Evolutionary conservation across 306 rosid genomes (phyloP), one percentile per base, ranked within the genome.

Genomic region (Aeschynomene evenia): DNA sequence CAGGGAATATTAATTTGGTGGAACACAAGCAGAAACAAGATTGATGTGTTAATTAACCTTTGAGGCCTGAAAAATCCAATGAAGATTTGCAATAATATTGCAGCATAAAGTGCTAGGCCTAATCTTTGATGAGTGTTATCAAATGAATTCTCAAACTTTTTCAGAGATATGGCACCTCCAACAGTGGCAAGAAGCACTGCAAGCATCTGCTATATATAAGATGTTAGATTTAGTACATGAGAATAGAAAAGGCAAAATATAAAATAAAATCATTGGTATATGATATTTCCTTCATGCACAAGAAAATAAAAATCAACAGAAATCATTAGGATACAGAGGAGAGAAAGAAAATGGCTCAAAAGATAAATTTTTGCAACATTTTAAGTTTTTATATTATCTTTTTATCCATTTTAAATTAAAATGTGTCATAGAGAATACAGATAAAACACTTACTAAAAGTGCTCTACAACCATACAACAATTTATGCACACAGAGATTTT

Each of bases 11-110:
- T 2, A 28, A 18, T 33, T 23, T 33, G 19, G 19, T 26, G 10
- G 46, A 11, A 19, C 26, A 42, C n/a, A 4, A 6, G 15, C 43
- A 55, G 19, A 31, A 29, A 22, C 20, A 68, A 39, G 22, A 31
- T 29, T 46, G 7, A 69, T 55, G 24, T 49, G 42, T 56, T 45
- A 87, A 49, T 56, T 45, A 87, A 82, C 98, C 96, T 90, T 33
- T 73, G 92, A 76, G 98, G 98, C 82, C 98, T 88, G 90, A 90
- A 79, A 68, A 88, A 79, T 20, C 98, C 98, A 12, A 87, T 63
- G 63, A 85, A 77, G 50, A 81, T 85, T 84, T 93, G 98, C 18
- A 83, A 49, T 82, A 88, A 74, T 2, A 90, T 64, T n/a, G 85
- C 96, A 77, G 52, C 80, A 72, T 93, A 93, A 77, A 93, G 96